phyloP scores from a whole-genome alignment of 1,284 basidiomycete genomes.

The Sporisorium sorghi region DNA sequence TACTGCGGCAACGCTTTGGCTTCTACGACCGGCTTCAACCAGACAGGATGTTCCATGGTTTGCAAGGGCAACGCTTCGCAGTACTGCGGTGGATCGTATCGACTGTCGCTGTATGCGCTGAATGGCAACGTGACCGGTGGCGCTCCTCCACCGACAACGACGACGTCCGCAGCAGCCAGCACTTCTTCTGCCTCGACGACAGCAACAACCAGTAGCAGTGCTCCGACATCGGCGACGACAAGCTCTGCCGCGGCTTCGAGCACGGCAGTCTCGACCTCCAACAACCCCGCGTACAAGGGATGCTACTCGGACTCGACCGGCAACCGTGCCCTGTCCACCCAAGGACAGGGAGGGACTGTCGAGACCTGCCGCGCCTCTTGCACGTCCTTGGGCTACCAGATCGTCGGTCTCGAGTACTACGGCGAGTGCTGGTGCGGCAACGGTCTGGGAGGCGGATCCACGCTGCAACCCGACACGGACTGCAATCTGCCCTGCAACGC shows the following conservation, averaged over 20 bases:
- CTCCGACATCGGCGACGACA: no score
- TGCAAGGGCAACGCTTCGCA: slow-evolving; percentile 1
- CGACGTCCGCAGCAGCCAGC: no score
- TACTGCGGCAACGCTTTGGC: slow-evolving; percentile 71
- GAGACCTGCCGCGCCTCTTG: slow-evolving; percentile 19
- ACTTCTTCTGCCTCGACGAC: no score
- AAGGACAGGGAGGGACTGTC: not conserved
- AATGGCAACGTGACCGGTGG: no score
- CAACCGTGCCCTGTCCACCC: slow-evolving; percentile 5
- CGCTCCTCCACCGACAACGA: no score
- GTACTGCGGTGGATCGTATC: slow-evolving; percentile 4
- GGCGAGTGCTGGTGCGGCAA: slow-evolving; percentile 69
- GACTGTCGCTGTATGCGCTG: no score
- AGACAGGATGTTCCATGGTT: not conserved
- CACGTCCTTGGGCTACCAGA: slow-evolving; percentile 11
- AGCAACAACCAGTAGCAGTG: no score
- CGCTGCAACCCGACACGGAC: slow-evolving; percentile 6
- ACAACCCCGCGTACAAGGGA: slow-evolving; percentile 18
- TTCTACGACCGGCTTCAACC: slow-evolving; percentile 70
- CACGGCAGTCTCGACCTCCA: no score
- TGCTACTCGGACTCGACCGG: slow-evolving; percentile 18
- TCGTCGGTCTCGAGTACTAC: slow-evolving; percentile 22
- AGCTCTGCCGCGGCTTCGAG: no score
- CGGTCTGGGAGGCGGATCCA: slow-evolving; percentile 5
- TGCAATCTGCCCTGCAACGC: slow-evolving; percentile 68